phyloP scores from a whole-genome alignment of 495 filamentous ascomycete genomes.

The Xylaria longipes region DNA sequence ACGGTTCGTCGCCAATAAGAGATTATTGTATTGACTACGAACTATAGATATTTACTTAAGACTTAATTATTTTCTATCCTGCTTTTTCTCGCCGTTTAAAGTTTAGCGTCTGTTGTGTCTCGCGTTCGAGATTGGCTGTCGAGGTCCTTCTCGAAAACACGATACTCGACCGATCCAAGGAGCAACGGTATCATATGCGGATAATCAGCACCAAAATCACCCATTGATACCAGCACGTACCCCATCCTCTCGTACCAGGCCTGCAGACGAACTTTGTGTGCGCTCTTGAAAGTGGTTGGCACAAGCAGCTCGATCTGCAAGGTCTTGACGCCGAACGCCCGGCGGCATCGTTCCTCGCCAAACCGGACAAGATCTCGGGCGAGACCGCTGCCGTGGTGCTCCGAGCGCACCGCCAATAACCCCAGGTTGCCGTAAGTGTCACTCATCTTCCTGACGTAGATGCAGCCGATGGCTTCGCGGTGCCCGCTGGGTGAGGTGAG shows the following conservation, averaged over 20 bases:
- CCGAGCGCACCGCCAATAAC: constrained; percentile 19
- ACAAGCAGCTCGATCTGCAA: constrained; percentile 21
- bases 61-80: background rate
- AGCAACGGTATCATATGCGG: constrained; percentile 21
- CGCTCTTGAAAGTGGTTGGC: constrained; percentile 21
- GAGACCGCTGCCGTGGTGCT: constrained; percentile 21
- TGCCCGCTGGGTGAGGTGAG: background rate
- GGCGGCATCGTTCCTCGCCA: constrained; percentile 20
- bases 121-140: background rate
- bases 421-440: constrained; percentile 11
- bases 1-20: too few relatives aligned
- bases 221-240: constrained; percentile 11
- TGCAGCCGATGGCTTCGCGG: constrained; percentile 9
- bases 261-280: constrained; percentile 21
- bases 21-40: background rate
- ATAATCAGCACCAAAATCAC: constrained; percentile 25
- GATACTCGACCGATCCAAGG: constrained; percentile 19
- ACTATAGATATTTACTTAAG: background rate
- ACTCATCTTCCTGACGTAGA: background rate
- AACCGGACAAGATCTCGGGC: constrained; percentile 22
- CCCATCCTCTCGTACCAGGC: constrained; percentile 25
- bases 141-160: constrained; percentile 22
- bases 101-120: constrained; percentile 6
- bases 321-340: background rate
- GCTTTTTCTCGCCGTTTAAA: background rate